Conservation (phyloP, 1,139 yeast species). For the Geotrichum fermentans region DNA sequence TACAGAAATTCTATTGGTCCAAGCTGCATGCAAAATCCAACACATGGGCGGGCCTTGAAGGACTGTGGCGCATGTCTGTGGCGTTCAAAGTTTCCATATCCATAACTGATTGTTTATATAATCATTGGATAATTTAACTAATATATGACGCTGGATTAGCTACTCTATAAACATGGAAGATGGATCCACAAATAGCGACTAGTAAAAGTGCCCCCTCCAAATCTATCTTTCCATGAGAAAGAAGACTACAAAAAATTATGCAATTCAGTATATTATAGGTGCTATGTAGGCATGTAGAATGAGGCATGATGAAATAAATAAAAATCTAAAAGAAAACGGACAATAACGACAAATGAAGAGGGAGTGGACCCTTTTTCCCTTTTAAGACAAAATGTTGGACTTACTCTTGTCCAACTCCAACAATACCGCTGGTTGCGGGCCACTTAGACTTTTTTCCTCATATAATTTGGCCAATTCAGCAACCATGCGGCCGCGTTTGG, state of each 20-base stretch:
- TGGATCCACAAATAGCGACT: too few relatives aligned
- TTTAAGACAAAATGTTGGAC: background rate
- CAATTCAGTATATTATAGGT: background rate
- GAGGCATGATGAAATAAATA: slow-evolving; percentile 1
- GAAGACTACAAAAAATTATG: background rate
- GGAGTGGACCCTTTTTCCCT: background rate
- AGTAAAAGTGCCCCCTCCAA: too few relatives aligned
- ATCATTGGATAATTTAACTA: too few relatives aligned
- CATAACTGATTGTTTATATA: too few relatives aligned
- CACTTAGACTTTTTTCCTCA: slow-evolving; percentile 21
- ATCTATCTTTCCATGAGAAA: background rate
- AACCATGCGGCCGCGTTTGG: slow-evolving; percentile 34
- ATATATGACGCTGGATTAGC: too few relatives aligned
- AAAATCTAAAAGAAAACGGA: background rate
- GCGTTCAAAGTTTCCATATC: too few relatives aligned
- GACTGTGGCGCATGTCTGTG: too few relatives aligned
- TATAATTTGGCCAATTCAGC: slow-evolving; percentile 36
- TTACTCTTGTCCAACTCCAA: slow-evolving; percentile 8
- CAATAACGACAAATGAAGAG: background rate
- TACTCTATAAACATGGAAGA: too few relatives aligned
- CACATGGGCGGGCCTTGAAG: too few relatives aligned
- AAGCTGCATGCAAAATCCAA: too few relatives aligned
- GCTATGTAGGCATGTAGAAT: background rate
- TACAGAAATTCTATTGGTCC: too few relatives aligned
- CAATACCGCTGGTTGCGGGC: background rate